Base-by-base conservation (phyloP, 139 green algal species). In the Chlamydomonas sp. region DNA sequence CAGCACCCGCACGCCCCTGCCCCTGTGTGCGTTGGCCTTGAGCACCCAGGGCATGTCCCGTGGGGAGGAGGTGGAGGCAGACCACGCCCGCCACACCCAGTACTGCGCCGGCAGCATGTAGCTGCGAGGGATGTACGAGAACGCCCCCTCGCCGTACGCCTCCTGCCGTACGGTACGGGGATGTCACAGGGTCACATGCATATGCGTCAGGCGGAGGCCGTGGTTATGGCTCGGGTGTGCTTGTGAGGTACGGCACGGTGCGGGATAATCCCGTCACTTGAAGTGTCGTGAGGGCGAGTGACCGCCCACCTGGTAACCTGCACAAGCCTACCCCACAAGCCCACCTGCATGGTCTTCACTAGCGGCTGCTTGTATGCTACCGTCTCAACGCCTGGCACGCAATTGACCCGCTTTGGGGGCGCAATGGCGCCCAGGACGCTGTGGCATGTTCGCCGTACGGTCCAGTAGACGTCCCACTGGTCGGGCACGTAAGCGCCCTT, bases 81-180 rank as follows among this genome's bases (percentile, higher is more conserved):
- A 76, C 83, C 83, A 89, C 5, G 69, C 58, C 16, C 89, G 87
- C 93, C 91, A 95, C 0, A 82, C 66, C 89, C 88, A 93, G 81
- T 97, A 97, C 76, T 95, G 81, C 57, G 88, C 49, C 0, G 95
- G 94, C 61, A 97, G 82, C 64, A 90, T 79, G 88, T 92, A 97
- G 87, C 82, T 86, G 63, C 82, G 88, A 0, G 95, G 95, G 6
- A 94, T 92, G 75, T 93, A 84, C 61, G 14, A 58, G 68, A 92
- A 93, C 1, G 93, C 93, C 2, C 77, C 83, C 57, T 92, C 87
- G 18, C 95, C 95, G 71, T 94, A 97, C 0, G 91, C 90, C 16
- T 88, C 86, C 71, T 85, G 81, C 72, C 16, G 12, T 10, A 69
- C 64, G 64, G 64, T 10, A 10, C 64, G 64, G 64, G 12, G 1